These are phyloP conservation scores for Dioszegia aurantiaca DNA, from an alignment of 768 basidiomycete species.

Conservation along the genomic window DNA sequence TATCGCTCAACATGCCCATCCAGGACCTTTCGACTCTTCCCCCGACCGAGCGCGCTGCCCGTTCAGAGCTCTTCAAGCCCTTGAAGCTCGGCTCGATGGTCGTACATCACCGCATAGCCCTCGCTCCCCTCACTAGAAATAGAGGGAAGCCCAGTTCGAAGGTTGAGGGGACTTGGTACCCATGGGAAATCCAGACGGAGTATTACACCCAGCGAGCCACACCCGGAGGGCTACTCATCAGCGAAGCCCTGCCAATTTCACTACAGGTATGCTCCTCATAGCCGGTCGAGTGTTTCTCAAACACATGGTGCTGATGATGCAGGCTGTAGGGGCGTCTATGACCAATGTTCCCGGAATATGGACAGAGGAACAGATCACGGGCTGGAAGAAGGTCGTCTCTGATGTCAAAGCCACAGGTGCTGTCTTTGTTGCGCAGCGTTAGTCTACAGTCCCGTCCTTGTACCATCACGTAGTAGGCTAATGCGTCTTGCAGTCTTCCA, in stretches of 20 bases:
- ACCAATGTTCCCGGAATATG: constrained; percentile 60
- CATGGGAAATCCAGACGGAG: constrained; percentile 26
- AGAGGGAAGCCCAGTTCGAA: constrained; percentile 6
- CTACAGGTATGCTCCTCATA: not conserved
- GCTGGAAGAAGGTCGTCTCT: constrained; percentile 62
- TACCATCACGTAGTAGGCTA: not conserved
- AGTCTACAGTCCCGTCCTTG: not conserved
- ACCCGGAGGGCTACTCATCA: constrained; percentile 47
- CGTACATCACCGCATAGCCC: constrained; percentile 39
- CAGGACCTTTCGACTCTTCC: constrained; percentile 14
- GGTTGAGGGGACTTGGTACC: constrained; percentile 13
- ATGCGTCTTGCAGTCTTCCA: constrained; percentile 13
- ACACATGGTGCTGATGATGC: not conserved
- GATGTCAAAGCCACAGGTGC: constrained; percentile 61
- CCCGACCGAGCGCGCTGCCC: constrained; percentile 13
- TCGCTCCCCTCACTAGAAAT: constrained; percentile 38
- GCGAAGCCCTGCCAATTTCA: constrained; percentile 45
- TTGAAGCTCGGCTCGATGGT: constrained; percentile 8
- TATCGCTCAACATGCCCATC: constrained; percentile 14
- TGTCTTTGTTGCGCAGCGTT: constrained; percentile 58
- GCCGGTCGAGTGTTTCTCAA: too few relatives aligned
- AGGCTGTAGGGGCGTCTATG: constrained; percentile 36
- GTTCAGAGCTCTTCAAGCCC: constrained; percentile 15
- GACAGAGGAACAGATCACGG: constrained; percentile 59
- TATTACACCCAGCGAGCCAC: constrained; percentile 50